These are phyloP conservation scores for Gliomastix tumulicola DNA, from an alignment of 2,329 filamentous ascomycete species.

Conservation along the genomic window DNA sequence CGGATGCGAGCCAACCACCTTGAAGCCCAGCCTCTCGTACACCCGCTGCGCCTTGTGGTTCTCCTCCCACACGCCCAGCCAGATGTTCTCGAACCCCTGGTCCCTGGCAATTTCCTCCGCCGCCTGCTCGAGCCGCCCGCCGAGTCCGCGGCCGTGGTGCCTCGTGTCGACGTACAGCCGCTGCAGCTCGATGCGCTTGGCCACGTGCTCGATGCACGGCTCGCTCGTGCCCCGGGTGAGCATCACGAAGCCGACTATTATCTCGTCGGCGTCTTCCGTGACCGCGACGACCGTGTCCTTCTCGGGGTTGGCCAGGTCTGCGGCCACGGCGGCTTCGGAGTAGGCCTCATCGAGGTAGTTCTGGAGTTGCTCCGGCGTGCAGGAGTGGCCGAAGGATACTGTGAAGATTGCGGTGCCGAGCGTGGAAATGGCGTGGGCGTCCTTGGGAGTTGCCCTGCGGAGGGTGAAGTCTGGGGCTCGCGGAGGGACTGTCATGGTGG, in stretches of 20 bases:
- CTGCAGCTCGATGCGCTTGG: constrained; percentile 29
- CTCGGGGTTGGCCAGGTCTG: constrained; percentile 12
- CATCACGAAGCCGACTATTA: constrained; percentile 30
- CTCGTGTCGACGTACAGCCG: constrained; percentile 29
- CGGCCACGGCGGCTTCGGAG: constrained; percentile 18
- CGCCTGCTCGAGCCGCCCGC: constrained; percentile 18
- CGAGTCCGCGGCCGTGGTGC: constrained; percentile 29
- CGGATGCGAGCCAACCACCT: constrained; percentile 27
- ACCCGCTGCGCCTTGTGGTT: constrained; percentile 27
- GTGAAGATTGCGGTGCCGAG: constrained; percentile 28
- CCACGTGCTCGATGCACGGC: constrained; percentile 22
- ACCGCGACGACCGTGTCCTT: constrained; percentile 17
- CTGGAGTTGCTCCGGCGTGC: constrained; percentile 24
- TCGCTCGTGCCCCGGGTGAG: constrained; percentile 28
- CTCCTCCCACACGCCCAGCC: constrained; percentile 41
- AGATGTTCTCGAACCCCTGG: constrained; percentile 29
- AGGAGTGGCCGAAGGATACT: constrained; percentile 32
- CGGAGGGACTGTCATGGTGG: too few species aligned
- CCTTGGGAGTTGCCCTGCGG: constrained; percentile 5
- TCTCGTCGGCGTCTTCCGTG: constrained; percentile 4
- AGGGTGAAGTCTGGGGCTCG: too few species aligned
- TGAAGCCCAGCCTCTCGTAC: constrained; percentile 33
- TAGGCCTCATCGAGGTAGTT: constrained; percentile 30
- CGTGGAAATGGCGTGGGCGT: constrained; percentile 19
- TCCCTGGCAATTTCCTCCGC: constrained; percentile 23